Evolutionary conservation across 1,284 basidiomycete genomes (phyloP).

Genomic region (Pisolithus thermaeus): DNA sequence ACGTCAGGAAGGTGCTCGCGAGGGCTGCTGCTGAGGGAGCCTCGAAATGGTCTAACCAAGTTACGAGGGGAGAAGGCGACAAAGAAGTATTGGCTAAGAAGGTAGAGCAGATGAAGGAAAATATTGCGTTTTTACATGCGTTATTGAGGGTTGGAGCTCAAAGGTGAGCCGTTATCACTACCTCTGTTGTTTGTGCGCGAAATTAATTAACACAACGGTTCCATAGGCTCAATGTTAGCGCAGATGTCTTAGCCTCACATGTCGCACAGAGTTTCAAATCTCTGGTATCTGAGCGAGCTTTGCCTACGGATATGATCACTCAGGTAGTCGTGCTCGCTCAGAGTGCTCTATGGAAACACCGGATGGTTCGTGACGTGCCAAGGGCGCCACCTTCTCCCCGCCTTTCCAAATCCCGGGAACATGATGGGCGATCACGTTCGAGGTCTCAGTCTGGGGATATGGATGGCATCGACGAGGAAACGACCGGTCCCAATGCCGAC

Average conservation of each 20-base stretch:
- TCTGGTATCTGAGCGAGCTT: slow-evolving; percentile 60
- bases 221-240: slow-evolving; percentile 16
- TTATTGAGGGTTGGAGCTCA: slow-evolving; percentile 57
- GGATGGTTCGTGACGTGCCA: slow-evolving; percentile 50
- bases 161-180: slow-evolving; percentile 42
- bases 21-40: slow-evolving; percentile 41
- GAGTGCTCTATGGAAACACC: slow-evolving; percentile 77
- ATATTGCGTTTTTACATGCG: slow-evolving; percentile 67
- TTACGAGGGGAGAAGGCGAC: slow-evolving; percentile 36
- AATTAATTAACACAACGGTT: not conserved
- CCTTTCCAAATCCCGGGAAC: not conserved
- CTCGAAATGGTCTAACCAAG: slow-evolving; percentile 39
- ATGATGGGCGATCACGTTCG: not conserved
- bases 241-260: slow-evolving; percentile 29
- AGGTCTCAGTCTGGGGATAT: not conserved
- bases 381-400: not conserved
- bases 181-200: not conserved
- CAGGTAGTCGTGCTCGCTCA: slow-evolving; percentile 72
- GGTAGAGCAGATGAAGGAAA: slow-evolving; percentile 63
- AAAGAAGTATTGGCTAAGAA: slow-evolving; percentile 35
- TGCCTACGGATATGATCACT: slow-evolving; percentile 74
- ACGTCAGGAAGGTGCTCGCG: slow-evolving; percentile 68
- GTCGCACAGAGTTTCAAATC: slow-evolving; percentile 49
- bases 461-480: not conserved
- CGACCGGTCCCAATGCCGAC: not conserved